Conservation (phyloP, 176 grass and related monocot species). For the Zizania latifolia region DNA sequence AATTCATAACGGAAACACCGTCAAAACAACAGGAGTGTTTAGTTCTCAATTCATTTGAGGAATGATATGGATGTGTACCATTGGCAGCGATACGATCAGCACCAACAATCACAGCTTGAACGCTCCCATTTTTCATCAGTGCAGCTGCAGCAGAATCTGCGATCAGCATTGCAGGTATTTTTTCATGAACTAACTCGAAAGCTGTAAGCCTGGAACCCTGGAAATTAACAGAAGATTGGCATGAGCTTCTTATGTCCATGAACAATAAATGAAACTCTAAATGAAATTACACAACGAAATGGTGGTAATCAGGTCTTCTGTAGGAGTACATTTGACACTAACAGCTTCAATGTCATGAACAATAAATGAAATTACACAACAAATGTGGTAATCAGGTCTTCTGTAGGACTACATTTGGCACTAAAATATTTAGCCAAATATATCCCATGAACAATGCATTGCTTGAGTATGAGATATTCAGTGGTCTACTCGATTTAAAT, state of each 20-base stretch:
- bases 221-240: constrained; percentile 13
- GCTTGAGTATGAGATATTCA: neutral
- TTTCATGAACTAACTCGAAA: constrained; percentile 88
- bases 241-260: neutral
- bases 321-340: neutral
- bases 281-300: neutral
- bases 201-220: constrained; percentile 95
- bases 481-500: neutral
- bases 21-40: constrained; percentile 9
- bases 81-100: constrained; percentile 85
- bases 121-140: constrained; percentile 65
- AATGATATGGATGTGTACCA: constrained; percentile 36
- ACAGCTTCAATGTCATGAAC: too few species aligned
- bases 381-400: too few species aligned
- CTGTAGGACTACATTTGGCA: too few species aligned
- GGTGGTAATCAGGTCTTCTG: neutral
- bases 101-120: constrained; percentile 74
- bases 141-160: constrained; percentile 87
- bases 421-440: neutral
- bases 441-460: neutral
- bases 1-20: neutral
- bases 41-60: neutral
- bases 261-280: neutral
- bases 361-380: too few species aligned
- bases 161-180: constrained; percentile 83